These are phyloP conservation scores for Camellia oleifera DNA, from an alignment of 179 eudicot species.

Conservation along the genomic window DNA sequence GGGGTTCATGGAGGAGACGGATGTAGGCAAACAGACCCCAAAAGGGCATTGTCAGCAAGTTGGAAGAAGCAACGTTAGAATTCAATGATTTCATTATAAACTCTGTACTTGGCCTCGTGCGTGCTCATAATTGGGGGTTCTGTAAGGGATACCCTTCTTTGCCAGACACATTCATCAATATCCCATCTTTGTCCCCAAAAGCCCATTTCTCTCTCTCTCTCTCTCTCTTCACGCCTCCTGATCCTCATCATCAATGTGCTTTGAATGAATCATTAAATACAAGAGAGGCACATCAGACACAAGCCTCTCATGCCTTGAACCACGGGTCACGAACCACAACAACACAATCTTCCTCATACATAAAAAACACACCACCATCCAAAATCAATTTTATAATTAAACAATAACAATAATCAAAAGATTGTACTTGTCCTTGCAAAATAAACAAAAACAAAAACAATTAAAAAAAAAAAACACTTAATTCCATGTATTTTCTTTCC, in stretches of 20 bases:
- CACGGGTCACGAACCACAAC: constrained; percentile 10
- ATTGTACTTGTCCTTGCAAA: background rate
- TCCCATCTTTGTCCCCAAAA: constrained; percentile 26
- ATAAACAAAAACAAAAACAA: background rate
- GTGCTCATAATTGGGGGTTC: constrained; percentile 35
- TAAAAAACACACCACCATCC: constrained; percentile 1
- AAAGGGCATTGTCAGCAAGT: background rate
- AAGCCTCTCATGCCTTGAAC: constrained; percentile 27
- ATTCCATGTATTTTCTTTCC: constrained; percentile 7
- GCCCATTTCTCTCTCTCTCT: background rate
- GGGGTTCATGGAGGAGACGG: background rate
- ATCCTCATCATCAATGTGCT: constrained; percentile 18
- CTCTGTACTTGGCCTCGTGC: constrained; percentile 32
- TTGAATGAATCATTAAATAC: background rate
- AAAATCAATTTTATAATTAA: background rate
- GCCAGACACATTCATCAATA: constrained; percentile 30
- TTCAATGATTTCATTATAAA: constrained; percentile 23
- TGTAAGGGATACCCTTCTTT: constrained; percentile 29
- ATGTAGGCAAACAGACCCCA: background rate
- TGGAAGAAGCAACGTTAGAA: background rate
- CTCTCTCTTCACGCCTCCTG: constrained; percentile 15
- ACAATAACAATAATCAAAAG: background rate
- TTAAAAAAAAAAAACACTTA: background rate
- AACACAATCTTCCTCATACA: background rate
- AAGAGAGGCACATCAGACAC: background rate